Conservation (phyloP, 73 alveolate species). For the Tetrahymena borealis region DNA sequence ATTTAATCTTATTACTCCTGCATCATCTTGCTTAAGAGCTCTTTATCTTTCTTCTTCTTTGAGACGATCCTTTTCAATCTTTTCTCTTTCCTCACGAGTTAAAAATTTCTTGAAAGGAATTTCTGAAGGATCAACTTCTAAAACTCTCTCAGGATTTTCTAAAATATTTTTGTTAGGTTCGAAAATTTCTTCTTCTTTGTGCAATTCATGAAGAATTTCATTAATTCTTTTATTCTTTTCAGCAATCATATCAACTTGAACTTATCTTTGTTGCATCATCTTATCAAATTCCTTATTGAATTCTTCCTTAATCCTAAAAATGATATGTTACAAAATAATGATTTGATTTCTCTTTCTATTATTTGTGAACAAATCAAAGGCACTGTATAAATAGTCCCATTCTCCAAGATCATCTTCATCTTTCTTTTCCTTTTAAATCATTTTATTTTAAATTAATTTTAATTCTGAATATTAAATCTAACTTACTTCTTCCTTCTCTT, state of each 20-base stretch:
- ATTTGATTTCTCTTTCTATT: constrained; percentile 86
- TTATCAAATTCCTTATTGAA: constrained; percentile 80
- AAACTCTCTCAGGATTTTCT: constrained; percentile 86
- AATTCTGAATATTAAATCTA: neutral
- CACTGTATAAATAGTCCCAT: constrained; percentile 76
- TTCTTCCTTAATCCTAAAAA: constrained; percentile 71
- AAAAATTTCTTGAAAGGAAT: constrained; percentile 75
- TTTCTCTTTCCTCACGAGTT: constrained; percentile 87
- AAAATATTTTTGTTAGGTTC: constrained; percentile 62
- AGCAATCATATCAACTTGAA: constrained; percentile 65
- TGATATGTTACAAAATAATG: constrained; percentile 67
- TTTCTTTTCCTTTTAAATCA: constrained; percentile 37
- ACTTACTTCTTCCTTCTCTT: constrained; percentile 11
- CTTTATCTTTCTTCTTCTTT: constrained; percentile 87
- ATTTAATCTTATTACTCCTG: constrained; percentile 47
- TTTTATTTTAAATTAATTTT: neutral
- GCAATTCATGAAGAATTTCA: constrained; percentile 81
- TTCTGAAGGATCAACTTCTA: constrained; percentile 73
- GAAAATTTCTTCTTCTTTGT: constrained; percentile 72
- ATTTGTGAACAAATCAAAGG: constrained; percentile 84
- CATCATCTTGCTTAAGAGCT: constrained; percentile 92
- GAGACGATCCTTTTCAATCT: constrained; percentile 72
- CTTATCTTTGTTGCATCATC: constrained; percentile 73
- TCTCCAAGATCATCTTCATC: constrained; percentile 54
- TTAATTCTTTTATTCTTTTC: constrained; percentile 83